Conservation (phyloP, 345 rosid genomes). For the Aquilaria sinensis region DNA sequence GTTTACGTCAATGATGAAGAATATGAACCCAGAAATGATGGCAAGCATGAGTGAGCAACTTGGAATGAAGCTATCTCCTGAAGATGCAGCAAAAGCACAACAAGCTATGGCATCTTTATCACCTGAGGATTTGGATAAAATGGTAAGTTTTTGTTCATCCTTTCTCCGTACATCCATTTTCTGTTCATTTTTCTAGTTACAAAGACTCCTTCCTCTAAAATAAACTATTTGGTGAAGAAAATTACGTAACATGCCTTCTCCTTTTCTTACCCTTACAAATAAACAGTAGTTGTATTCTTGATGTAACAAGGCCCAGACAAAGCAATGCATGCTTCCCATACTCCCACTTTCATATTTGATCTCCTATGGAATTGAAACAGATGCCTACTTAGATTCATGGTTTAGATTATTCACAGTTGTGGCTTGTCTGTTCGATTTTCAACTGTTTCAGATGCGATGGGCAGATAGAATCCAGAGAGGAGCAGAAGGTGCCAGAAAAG, state of each 20-base stretch:
- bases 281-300: too few relatives aligned
- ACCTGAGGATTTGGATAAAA: conserved; percentile 74
- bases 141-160: conserved; percentile 38
- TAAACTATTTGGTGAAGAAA: background rate
- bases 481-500: conserved; percentile 63
- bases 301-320: too few relatives aligned
- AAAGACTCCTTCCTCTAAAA: background rate
- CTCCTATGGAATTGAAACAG: too few relatives aligned
- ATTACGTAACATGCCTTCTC: background rate
- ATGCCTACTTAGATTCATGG: too few relatives aligned
- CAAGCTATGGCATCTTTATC: conserved; percentile 91
- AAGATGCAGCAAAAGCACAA: conserved; percentile 86
- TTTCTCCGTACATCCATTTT: too few relatives aligned
- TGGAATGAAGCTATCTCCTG: conserved; percentile 73
- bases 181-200: background rate
- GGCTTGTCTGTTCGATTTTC: too few relatives aligned
- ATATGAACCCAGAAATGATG: conserved; percentile 93
- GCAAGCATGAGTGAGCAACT: conserved; percentile 94
- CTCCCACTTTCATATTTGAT: too few relatives aligned
- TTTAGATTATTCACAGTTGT: too few relatives aligned
- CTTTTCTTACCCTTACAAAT: too few relatives aligned
- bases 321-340: too few relatives aligned
- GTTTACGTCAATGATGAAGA: conserved; percentile 82
- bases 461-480: conserved; percentile 79
- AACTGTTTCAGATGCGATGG: conserved; percentile 75